Evolutionary conservation across 139 green algal species (phyloP), one percentile per base, ranked within the genome.

Genomic region (Gonium pectorale): DNA sequence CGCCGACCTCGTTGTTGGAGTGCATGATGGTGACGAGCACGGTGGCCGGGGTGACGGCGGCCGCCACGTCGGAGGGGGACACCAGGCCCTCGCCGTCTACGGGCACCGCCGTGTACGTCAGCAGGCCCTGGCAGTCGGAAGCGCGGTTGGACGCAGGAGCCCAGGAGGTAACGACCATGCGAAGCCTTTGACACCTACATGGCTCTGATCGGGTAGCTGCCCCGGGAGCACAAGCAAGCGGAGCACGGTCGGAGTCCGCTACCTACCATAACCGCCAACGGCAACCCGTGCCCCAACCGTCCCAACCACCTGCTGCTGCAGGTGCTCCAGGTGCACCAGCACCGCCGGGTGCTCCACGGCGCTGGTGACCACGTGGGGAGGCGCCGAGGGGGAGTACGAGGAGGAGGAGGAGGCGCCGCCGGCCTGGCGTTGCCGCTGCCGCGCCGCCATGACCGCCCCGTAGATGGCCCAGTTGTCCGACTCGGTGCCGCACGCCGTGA

Each of bases 1-100:
- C 68, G 33, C 93, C 93, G 0, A 95, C 89, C 88, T 94, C 71
- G 38, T 97, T 97, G 88, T 98, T 97, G 67, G 67, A 86, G 89
- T 98, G 95, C 95, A 98, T 98, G 41, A 98, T 66, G 0, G 89
- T 93, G 5, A 96, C 83, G 21, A 98, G 90, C 33, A 85, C 86
- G 3, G 94, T 96, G 29, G 59, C 22, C n/a, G 75, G 69, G 49
- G 17, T 71, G n/a, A 81, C 43, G 17, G 92, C 91, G 2, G 89
- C 84, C 29, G 67, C 64, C 27, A 96, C 88, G 27, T 83, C 90
- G 22, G 59, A 81, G 40, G 82, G 35, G 24, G 85, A 66, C 22
- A 97, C 91, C 11, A 93, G 67, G 2, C 95, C 95, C 38, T 95
- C 71, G 1, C 26, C 19, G 62, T 92, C 81, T 11, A 96, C 93